These are phyloP conservation scores for Tremella fuciformis DNA, from an alignment of 768 basidiomycete genomes.

Conservation along the genomic window DNA sequence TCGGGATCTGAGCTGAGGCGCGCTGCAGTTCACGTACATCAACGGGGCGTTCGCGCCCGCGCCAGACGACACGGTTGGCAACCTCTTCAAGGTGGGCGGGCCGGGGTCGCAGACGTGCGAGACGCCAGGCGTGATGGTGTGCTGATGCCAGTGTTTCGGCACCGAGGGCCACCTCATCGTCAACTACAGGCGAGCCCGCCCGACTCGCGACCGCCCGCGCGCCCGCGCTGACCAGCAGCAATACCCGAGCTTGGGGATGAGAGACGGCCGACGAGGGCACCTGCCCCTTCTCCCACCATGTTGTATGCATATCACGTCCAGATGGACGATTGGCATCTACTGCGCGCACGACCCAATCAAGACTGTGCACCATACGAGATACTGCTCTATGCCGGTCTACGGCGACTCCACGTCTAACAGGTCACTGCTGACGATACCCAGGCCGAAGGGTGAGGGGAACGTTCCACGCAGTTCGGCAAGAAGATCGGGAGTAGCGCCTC, in stretches of 20 bases:
- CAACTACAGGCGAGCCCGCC: constrained; percentile 69
- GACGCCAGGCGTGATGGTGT: neutral
- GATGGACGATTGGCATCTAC: too few relatives aligned
- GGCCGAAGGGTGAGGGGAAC: too few relatives aligned
- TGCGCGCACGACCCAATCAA: too few relatives aligned
- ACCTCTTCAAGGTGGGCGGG: constrained; percentile 64
- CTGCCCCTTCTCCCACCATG: too few relatives aligned
- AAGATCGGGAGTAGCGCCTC: too few relatives aligned
- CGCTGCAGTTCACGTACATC: constrained; percentile 57
- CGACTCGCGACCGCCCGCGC: neutral
- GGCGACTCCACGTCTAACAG: too few relatives aligned
- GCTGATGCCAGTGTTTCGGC: constrained; percentile 66
- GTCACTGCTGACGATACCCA: too few relatives aligned
- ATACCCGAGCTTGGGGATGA: constrained; percentile 66
- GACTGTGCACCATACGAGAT: too few relatives aligned
- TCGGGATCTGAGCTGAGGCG: neutral
- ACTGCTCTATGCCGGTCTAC: too few relatives aligned
- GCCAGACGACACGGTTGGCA: constrained; percentile 75
- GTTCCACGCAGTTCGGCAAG: too few relatives aligned
- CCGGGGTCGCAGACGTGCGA: too few relatives aligned
- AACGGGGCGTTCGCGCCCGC: constrained; percentile 78
- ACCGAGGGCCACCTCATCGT: constrained; percentile 88
- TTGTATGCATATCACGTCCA: too few relatives aligned
- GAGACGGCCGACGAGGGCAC: neutral
- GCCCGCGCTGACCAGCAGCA: constrained; percentile 52